Evolutionary conservation across 345 rosid species (phyloP), one percentile per base, ranked within the genome.

Genomic region (Camelina sativa): DNA sequence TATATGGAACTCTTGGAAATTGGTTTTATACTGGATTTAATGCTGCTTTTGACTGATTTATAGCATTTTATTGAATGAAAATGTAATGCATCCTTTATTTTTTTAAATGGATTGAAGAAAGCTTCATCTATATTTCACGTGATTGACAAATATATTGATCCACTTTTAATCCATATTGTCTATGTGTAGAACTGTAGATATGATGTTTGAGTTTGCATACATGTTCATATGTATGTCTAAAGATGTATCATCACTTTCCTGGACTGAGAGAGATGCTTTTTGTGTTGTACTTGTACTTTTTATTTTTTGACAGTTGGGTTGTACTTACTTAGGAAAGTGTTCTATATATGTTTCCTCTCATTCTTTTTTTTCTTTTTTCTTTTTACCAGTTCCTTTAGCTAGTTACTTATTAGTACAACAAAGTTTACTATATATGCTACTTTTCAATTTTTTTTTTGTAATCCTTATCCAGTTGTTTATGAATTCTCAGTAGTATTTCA

Each of bases 41-140:
- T 63, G 70, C 53, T 69, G 6, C n/a, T 37, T 47, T 76, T 63
- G 75, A 76, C 80, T 76, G 70, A 54, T 54, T 46, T 13, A 44
- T 69, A 41, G 69, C 69, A 62, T 32, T 52, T 76, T 60, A 20
- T 19, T 15, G 55, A 54, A 67, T 28, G 30, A 28, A 28, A 28
- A 51, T 11, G 30, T 66, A 48, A 47, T 74, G 78, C 32, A 74
- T 57, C 22, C 22, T 16, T 34, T 34, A 32, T 7, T 48, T n/a
- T 23, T 28, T 3, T 40, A 13, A 6, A 54, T 11, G 15, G 25
- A 15, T 20, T 66, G 23, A 66, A 66, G 43, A 66, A 74, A 25
- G 25, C 53, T 48, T 66, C 11, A 34, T 35, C 13, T 38, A 15
- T 8, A 8, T 50, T 30, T 30, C 41, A 47, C 52, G 25, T 74